These are phyloP conservation scores for Daldinia loculata DNA, from an alignment of 495 filamentous ascomycete species.

Conservation along the genomic window DNA sequence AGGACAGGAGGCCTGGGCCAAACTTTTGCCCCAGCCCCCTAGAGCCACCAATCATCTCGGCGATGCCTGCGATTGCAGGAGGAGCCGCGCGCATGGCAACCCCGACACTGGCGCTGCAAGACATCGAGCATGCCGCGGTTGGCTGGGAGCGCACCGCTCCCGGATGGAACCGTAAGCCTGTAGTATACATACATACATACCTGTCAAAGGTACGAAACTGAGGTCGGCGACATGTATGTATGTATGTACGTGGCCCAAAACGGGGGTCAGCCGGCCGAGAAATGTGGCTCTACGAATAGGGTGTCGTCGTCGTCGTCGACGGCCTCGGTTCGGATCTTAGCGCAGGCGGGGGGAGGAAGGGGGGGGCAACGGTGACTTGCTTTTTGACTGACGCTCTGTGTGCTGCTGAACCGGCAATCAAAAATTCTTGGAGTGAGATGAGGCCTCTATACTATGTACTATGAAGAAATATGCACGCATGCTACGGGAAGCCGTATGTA, in stretches of 20 bases:
- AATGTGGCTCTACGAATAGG: constrained; percentile 34
- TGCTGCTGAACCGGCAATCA: constrained; percentile 28
- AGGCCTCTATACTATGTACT: not conserved
- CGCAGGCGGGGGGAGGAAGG: not conserved
- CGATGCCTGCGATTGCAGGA: constrained; percentile 17
- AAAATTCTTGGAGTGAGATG: not conserved
- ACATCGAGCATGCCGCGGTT: constrained; percentile 34
- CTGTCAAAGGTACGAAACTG: not conserved
- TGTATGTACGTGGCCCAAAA: constrained; percentile 16
- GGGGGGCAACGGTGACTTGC: not conserved
- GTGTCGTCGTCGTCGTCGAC: not conserved
- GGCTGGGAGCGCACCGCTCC: constrained; percentile 21
- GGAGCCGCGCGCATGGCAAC: constrained; percentile 32
- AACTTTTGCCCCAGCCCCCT: not conserved
- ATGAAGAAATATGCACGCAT: not conserved
- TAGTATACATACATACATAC: not conserved
- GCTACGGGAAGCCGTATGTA: not conserved
- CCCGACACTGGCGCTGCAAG: constrained; percentile 29
- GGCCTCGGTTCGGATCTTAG: not conserved
- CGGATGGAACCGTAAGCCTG: constrained; percentile 18
- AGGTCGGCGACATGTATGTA: constrained; percentile 16
- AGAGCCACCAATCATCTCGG: constrained; percentile 6
- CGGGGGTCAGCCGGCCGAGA: not conserved
- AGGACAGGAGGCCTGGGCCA: not conserved
- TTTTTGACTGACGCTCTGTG: not conserved